Evolutionary conservation across 2,329 filamentous ascomycete species (phyloP), one percentile per base, ranked within the genome.

Genomic region (Helminthosporium solani): DNA sequence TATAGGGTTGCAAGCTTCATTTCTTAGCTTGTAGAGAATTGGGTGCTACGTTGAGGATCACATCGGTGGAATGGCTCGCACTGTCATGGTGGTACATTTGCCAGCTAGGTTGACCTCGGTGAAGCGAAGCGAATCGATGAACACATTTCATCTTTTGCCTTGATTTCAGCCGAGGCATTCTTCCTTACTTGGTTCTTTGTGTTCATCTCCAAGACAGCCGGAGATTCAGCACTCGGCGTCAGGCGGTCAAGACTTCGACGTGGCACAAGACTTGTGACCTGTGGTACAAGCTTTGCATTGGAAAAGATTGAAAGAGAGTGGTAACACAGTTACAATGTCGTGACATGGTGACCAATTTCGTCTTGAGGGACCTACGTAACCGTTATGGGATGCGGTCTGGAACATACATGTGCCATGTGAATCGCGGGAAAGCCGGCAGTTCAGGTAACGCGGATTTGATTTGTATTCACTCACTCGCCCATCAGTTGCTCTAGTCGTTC

Each of bases 201-300:
- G 19, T 38, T 7, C 23, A 9, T 14, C 5, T 31, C 28, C 28
- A 31, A 31, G 9, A 31, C 14, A 27, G 12, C 14, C 28, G 28
- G 28, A 31, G 20, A 12, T 28, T 30, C n/a, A 23, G 7, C 3
- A n/a, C 36, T 27, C 25, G n/a, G 36, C 8, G 21, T 27, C 9
- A 16, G 21, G 36, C 23, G 25, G 20, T 19, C 21, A 28, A 28
- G 21, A 23, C 15, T 11, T 19, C 23, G 11, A 20, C n/a, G 61
- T 58, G 37, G 40, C 41, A 59, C 53, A 43, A 45, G 48, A 46
- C 33, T 25, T 53, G 34, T 47, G 39, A 21, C 23, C 25, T 38
- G 58, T 63, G 23, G 40, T 46, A 64, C 58, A 51, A 27, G 47
- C 54, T 45, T 44, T 48, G 48, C 50, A 47, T 47, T 53, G 44